Evolutionary conservation across 2,329 filamentous ascomycete genomes (phyloP).

Genomic region (Apiospora saccharicola): DNA sequence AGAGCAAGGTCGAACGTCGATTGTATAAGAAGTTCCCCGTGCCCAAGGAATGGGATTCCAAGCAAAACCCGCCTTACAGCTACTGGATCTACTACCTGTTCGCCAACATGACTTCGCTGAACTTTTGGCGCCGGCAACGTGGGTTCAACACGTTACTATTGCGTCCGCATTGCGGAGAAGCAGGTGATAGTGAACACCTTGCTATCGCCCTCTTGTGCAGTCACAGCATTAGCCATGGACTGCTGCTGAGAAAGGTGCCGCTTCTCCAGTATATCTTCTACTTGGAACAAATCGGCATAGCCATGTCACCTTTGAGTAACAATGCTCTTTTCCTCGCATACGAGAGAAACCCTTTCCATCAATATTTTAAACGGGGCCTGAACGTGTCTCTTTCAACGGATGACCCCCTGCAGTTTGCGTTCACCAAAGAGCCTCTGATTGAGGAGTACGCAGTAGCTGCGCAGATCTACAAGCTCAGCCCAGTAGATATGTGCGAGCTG

Average conservation of each 20-base stretch:
- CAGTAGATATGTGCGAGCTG: constrained; percentile 98
- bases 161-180: constrained; percentile 94
- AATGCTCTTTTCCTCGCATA: constrained; percentile 97
- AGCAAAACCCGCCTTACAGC: constrained; percentile 96
- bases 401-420: constrained; percentile 96
- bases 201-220: constrained; percentile 91
- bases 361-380: constrained; percentile 92
- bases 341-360: constrained; percentile 94
- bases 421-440: constrained; percentile 96
- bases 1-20: constrained; percentile 93
- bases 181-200: constrained; percentile 94
- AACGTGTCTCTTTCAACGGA: constrained; percentile 98
- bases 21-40: constrained; percentile 96
- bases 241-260: constrained; percentile 91
- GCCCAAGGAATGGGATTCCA: constrained; percentile 86
- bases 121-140: constrained; percentile 86
- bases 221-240: constrained; percentile 95
- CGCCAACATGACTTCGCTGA: constrained; percentile 91
- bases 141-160: constrained; percentile 96
- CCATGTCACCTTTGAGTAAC: constrained; percentile 99
- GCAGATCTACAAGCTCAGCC: constrained; percentile 96
- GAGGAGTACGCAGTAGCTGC: constrained; percentile 98
- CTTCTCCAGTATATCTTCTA: constrained; percentile 97
- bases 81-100: constrained; percentile 99
- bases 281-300: constrained; percentile 95